Evolutionary conservation across 2,329 filamentous ascomycete species (phyloP).

Genomic region (Penicillium sclerotigenum): DNA sequence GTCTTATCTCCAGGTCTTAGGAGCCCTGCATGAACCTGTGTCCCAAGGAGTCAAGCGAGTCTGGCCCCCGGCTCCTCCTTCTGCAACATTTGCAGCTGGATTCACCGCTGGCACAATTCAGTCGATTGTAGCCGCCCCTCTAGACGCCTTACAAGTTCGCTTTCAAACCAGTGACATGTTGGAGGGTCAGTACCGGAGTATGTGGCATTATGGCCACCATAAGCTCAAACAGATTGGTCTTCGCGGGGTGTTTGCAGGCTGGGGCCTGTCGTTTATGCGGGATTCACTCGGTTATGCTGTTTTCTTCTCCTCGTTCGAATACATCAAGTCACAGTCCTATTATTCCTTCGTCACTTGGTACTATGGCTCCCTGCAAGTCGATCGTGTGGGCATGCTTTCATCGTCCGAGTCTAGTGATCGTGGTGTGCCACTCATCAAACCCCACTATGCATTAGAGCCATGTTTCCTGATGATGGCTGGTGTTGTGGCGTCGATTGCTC

Average conservation of each 20-base stretch:
- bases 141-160: constrained; percentile 62
- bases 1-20: constrained; percentile 59
- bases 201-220: constrained; percentile 61
- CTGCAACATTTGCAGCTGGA: constrained; percentile 57
- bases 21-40: constrained; percentile 56
- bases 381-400: constrained; percentile 29
- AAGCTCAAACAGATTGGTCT: constrained; percentile 59
- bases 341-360: constrained; percentile 59
- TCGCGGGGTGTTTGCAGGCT: constrained; percentile 63
- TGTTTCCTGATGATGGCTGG: constrained; percentile 60
- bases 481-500: constrained; percentile 55
- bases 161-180: constrained; percentile 59
- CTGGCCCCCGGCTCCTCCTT: constrained; percentile 56
- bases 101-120: constrained; percentile 59
- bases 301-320: constrained; percentile 64
- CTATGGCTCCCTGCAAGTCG: constrained; percentile 47
- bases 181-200: constrained; percentile 57
- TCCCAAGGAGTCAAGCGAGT: constrained; percentile 56
- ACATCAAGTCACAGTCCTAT: constrained; percentile 61
- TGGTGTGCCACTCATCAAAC: constrained; percentile 51
- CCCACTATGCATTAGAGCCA: constrained; percentile 63
- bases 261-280: constrained; percentile 56
- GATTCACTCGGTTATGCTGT: constrained; percentile 60
- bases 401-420: constrained; percentile 27
- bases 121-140: constrained; percentile 59